Base-by-base conservation (phyloP, 2,329 filamentous ascomycete species). In the Neonectria punicea region DNA sequence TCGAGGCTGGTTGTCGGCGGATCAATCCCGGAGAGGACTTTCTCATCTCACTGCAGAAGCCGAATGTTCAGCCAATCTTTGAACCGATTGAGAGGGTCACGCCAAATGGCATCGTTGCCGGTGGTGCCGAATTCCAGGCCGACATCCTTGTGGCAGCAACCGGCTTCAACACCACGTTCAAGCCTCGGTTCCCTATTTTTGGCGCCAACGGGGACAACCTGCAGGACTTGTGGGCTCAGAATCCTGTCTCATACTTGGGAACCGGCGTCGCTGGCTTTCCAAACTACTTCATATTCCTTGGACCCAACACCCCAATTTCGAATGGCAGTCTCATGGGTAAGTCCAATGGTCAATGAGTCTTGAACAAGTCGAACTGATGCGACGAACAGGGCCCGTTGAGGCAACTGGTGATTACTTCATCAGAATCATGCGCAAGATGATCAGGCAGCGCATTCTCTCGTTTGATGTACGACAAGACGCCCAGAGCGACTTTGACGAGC, bases 401-500 rank as follows among this genome's bases (percentile, higher is more conserved):
- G 72, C 73, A 6, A 74, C 73, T 0, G 67, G 68, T 8, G 73
- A 74, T 49, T 75, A 75, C 47, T 75, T 75, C 36, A 65, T 74
- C 11, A 57, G 74, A n/a, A 61, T 74, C 10, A 18, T 75, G 8
- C 64, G 66, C 9, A 70, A 71, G 49, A 69, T 74, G 60, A 58
- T 73, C 20, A 56, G 69, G 10, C 67, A 75, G 4, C 32, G 54
- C 8, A 64, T 71, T 25, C 66, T 65, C 13, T 70, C 59, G 1
- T 74, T 72, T 55, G 53, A 70, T 22, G 70, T 74, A 7, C 62
- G 61, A 3, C 18, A 10, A 20, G 77, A 79, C 13, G 80, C 79
- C 3, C 80, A 86, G 13, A 70, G 69, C 1, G 84, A 86, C 58
- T 87, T 86, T 70, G 78, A 82, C 58, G 73, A 71, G 0, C 79